Evolutionary conservation across 331 rosid species (phyloP).

Genomic region (Stylosanthes scabra): DNA sequence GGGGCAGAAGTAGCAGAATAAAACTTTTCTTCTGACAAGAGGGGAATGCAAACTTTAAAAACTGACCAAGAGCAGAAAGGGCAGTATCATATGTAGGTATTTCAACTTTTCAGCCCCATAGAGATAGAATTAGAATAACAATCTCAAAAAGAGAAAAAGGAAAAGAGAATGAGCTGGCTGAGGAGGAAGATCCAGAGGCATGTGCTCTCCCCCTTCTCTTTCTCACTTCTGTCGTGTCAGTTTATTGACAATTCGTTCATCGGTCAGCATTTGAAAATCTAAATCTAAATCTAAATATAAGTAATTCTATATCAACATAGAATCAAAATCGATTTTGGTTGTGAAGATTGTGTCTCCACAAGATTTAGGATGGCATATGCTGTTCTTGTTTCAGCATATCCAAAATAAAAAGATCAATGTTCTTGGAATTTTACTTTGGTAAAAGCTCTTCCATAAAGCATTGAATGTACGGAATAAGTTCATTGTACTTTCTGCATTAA

Average conservation of each 20-base stretch:
- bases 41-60: slow-evolving; percentile 32
- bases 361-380: slow-evolving; percentile 32
- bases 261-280: background rate
- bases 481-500: slow-evolving; percentile 9
- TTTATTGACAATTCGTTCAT: slow-evolving; percentile 19
- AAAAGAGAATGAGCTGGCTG: slow-evolving; percentile 35
- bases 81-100: slow-evolving; percentile 27
- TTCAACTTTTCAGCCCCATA: slow-evolving; percentile 28
- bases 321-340: slow-evolving; percentile 37
- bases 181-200: slow-evolving; percentile 46
- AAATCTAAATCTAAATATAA: background rate
- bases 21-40: slow-evolving; percentile 19
- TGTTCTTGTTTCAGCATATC: slow-evolving; percentile 46
- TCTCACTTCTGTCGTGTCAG: slow-evolving; percentile 15
- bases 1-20: slow-evolving; percentile 41
- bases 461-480: slow-evolving; percentile 19
- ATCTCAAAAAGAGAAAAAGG: slow-evolving; percentile 25
- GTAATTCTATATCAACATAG: slow-evolving; percentile 19
- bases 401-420: slow-evolving; percentile 7
- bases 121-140: slow-evolving; percentile 18
- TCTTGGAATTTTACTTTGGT: slow-evolving; percentile 8
- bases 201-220: slow-evolving; percentile 34
- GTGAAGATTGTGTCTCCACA: slow-evolving; percentile 26
- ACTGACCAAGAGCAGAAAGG: slow-evolving; percentile 39
- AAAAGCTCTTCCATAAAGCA: background rate